Evolutionary conservation across 805 yeast genomes (phyloP).

Genomic region (Candida andamanensis): DNA sequence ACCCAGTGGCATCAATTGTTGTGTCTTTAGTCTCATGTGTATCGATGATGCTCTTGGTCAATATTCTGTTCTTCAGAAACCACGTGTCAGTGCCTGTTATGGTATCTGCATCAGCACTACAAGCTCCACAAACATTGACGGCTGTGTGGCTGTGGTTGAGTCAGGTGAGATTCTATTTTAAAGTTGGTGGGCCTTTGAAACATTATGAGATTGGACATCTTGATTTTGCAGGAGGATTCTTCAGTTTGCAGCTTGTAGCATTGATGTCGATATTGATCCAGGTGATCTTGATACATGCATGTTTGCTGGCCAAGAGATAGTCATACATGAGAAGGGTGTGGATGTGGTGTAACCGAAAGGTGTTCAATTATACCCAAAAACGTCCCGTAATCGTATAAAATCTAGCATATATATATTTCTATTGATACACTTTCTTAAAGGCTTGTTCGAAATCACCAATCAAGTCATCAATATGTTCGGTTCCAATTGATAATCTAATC

Average conservation of each 20-base stretch:
- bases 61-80: slow-evolving; percentile 3
- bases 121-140: slow-evolving; percentile 5
- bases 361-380: no score
- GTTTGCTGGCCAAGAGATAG: no score
- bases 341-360: no score
- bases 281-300: slow-evolving; percentile 4
- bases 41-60: slow-evolving; percentile 2
- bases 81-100: slow-evolving; percentile 1
- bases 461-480: slow-evolving; percentile 87
- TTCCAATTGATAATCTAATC: slow-evolving; percentile 86
- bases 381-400: no score
- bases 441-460: slow-evolving; percentile 87
- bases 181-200: slow-evolving; percentile 5
- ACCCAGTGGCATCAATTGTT: slow-evolving; percentile 7
- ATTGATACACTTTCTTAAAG: slow-evolving; percentile 52
- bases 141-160: slow-evolving; percentile 5
- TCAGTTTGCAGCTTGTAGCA: slow-evolving; percentile 5
- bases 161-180: slow-evolving; percentile 9
- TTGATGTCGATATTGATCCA: slow-evolving; percentile 6
- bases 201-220: slow-evolving; percentile 10
- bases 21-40: slow-evolving; percentile 6
- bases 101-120: slow-evolving; percentile 1
- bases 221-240: slow-evolving; percentile 10
- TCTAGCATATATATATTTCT: no score
- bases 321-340: no score